These are phyloP conservation scores for Diddensiella caesifluorescens DNA, from an alignment of 805 yeast species.

Conservation along the genomic window DNA sequence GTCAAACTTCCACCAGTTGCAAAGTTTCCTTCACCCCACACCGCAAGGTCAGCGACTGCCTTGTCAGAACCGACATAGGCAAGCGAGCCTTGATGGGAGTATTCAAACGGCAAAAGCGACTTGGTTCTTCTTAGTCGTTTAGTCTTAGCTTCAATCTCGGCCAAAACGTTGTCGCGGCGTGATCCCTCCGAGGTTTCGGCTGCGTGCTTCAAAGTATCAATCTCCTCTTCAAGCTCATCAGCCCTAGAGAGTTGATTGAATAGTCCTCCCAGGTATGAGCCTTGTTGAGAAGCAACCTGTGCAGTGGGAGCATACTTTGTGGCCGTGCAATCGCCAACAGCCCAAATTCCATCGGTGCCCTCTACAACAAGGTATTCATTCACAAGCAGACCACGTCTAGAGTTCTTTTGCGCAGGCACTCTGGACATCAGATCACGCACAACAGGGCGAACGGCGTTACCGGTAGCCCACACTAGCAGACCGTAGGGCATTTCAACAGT, in stretches of 20 bases:
- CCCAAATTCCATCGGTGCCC: constrained; percentile 80
- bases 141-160: constrained; percentile 44
- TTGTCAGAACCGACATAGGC: constrained; percentile 89
- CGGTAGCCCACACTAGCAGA: constrained; percentile 94
- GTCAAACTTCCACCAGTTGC: constrained; percentile 82
- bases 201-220: constrained; percentile 35
- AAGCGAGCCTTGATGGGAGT: constrained; percentile 85
- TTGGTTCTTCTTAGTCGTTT: constrained; percentile 34
- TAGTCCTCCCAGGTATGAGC: constrained; percentile 68
- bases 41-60: constrained; percentile 86
- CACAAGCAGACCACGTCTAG: constrained; percentile 85
- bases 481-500: constrained; percentile 76
- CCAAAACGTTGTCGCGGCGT: constrained; percentile 36
- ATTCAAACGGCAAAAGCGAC: constrained; percentile 53
- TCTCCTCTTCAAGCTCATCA: constrained; percentile 33
- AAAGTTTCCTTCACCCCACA: constrained; percentile 62
- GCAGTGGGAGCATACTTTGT: constrained; percentile 94
- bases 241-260: constrained; percentile 49
- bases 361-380: constrained; percentile 76
- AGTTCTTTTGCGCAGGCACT: constrained; percentile 67
- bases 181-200: constrained; percentile 23
- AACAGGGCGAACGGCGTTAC: constrained; percentile 83
- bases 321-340: constrained; percentile 89
- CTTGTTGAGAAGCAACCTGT: constrained; percentile 95
- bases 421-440: constrained; percentile 59